Percentiles rank a stretch among this genome's conserved stretches.
Conservation (phyloP, 1,284 basidiomycete genomes). For the Tilletia setariae region DNA sequence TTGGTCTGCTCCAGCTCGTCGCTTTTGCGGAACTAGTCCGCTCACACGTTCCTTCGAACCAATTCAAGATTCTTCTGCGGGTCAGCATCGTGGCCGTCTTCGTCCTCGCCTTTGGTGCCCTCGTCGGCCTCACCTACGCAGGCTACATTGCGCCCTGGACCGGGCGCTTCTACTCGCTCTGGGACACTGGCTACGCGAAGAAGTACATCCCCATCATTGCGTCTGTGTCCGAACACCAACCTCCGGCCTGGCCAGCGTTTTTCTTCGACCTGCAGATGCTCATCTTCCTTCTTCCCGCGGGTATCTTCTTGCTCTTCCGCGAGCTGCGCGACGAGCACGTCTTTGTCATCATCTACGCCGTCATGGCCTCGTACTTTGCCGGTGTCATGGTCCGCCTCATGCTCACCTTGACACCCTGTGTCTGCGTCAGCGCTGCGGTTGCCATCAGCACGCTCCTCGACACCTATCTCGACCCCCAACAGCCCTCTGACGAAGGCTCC, state of each 20-base stretch:
- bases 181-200: constrained; percentile 99
- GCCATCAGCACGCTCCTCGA: constrained; percentile 85
- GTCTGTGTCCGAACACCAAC: constrained; percentile 99
- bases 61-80: constrained; percentile 73
- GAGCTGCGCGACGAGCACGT: constrained; percentile 93
- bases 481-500: constrained; percentile 54
- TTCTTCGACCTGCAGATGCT: constrained; percentile 99
- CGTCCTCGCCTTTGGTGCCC: constrained; percentile 60
- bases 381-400: constrained; percentile 98
- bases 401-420: constrained; percentile 85
- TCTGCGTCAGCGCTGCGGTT: constrained; percentile 86
- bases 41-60: constrained; percentile 83
- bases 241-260: constrained; percentile 98
- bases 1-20: constrained; percentile 92
- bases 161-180: constrained; percentile 97
- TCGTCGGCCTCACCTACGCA: constrained; percentile 74
- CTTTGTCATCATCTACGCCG: constrained; percentile 97
- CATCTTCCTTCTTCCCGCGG: constrained; percentile 95
- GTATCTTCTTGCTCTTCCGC: constrained; percentile 88
- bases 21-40: constrained; percentile 88
- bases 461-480: constrained; percentile 72
- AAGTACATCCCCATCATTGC: constrained; percentile 97
- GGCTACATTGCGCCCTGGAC: constrained; percentile 99
- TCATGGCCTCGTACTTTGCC: constrained; percentile 95
- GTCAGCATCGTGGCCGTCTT: constrained; percentile 67